Percentiles rank a stretch among this genome's conserved stretches.
These are phyloP conservation scores for Phytophthora pistaciae DNA, from an alignment of 352 stramenopile genomes.

Conservation along the genomic window DNA sequence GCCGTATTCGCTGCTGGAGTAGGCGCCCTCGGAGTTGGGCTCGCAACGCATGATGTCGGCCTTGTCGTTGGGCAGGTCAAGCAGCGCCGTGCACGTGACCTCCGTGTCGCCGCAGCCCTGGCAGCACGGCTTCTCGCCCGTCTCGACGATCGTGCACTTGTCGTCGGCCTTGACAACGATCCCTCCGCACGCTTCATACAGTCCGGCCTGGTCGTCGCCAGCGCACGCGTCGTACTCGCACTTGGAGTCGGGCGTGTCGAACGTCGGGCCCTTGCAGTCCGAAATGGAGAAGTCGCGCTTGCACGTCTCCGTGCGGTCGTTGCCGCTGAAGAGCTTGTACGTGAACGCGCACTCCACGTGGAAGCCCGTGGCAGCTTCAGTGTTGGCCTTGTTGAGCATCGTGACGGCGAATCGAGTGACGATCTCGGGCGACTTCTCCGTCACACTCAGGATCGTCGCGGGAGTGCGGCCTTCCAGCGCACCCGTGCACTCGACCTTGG, in stretches of 20 bases:
- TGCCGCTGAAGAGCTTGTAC: constrained; percentile 47
- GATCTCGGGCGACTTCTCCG: constrained; percentile 44
- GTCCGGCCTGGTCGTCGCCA: constrained; percentile 34
- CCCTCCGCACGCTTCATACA: constrained; percentile 63
- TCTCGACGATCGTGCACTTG: constrained; percentile 38
- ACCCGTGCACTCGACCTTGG: constrained; percentile 52
- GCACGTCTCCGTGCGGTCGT: constrained; percentile 42
- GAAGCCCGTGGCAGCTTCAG: constrained; percentile 50
- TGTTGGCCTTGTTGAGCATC: constrained; percentile 53
- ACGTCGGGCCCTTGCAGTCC: constrained; percentile 65
- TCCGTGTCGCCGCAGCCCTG: constrained; percentile 42
- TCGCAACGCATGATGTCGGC: constrained; percentile 73
- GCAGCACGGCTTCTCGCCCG: constrained; percentile 51
- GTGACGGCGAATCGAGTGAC: constrained; percentile 65
- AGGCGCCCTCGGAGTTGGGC: constrained; percentile 25
- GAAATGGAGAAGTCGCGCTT: constrained; percentile 54
- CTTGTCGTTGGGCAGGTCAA: constrained; percentile 44
- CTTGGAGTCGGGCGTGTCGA: constrained; percentile 49
- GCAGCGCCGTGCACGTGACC: constrained; percentile 49
- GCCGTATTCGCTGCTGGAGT: constrained; percentile 21
- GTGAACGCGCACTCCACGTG: constrained; percentile 62
- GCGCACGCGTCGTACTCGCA: constrained; percentile 55
- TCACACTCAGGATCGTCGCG: constrained; percentile 47
- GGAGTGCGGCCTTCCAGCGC: constrained; percentile 36
- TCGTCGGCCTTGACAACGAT: constrained; percentile 30